phyloP scores from a whole-genome alignment of 2,329 filamentous ascomycete species.

The Pseudocercospora cruenta region DNA sequence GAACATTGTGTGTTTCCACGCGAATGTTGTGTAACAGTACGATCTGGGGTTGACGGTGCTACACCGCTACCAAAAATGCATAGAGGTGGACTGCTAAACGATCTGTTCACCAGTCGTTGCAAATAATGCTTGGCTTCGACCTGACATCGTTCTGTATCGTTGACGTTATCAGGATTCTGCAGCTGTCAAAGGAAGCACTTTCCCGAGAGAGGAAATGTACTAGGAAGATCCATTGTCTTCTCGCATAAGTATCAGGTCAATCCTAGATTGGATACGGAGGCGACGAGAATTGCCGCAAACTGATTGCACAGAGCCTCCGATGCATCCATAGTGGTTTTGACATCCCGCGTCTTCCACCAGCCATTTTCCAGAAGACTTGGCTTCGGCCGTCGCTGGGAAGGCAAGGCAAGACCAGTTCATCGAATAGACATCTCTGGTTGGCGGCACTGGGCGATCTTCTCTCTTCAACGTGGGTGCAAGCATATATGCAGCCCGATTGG shows the following conservation, averaged over 20 bases:
- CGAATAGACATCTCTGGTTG: background rate
- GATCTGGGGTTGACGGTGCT: constrained; percentile 11
- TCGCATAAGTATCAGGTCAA: background rate
- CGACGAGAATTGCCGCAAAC: background rate
- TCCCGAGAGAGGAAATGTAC: background rate
- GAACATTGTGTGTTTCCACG: constrained; percentile 12
- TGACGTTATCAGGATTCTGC: constrained; percentile 2
- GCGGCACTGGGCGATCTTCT: background rate
- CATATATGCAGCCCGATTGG: background rate
- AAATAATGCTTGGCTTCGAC: background rate
- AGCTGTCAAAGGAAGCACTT: constrained; percentile 5
- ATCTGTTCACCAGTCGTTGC: background rate
- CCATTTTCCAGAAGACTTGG: background rate
- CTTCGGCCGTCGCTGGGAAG: background rate
- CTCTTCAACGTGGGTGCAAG: background rate
- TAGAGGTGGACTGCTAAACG: background rate
- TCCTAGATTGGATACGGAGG: background rate
- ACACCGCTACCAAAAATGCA: background rate
- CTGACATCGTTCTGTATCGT: background rate
- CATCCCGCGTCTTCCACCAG: background rate
- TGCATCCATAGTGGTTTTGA: background rate
- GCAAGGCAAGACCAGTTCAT: background rate
- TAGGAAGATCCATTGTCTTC: constrained; percentile 7
- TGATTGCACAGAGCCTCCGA: background rate
- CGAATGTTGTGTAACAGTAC: constrained; percentile 19